These are phyloP conservation scores for Daldinia concentrica DNA, from an alignment of 495 filamentous ascomycete species.

Conservation along the genomic window DNA sequence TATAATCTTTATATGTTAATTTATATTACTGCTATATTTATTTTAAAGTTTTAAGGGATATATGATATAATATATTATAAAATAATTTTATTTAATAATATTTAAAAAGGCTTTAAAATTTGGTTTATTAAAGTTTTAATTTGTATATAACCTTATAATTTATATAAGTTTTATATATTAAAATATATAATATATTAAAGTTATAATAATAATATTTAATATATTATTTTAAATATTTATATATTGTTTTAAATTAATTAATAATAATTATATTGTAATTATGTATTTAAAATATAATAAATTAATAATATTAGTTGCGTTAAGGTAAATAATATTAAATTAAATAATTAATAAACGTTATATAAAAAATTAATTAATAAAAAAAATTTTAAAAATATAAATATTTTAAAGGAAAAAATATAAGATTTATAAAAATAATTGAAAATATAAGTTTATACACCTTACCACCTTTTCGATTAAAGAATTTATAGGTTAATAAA, in stretches of 20 bases:
- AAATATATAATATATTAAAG: not conserved
- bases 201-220: not conserved
- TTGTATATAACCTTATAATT: not conserved
- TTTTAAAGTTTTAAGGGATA: not conserved
- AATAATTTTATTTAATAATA: not conserved
- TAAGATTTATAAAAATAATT: not conserved
- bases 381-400: not conserved
- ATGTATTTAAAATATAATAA: not conserved
- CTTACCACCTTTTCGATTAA: not conserved
- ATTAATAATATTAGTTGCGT: not conserved
- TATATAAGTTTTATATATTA: not conserved
- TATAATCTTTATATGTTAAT: not conserved
- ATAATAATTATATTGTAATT: not conserved
- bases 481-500: not conserved
- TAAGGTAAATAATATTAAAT: not conserved
- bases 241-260: not conserved
- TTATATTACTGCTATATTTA: not conserved
- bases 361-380: too few species aligned
- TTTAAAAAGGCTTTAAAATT: not conserved
- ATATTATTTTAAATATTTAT: not conserved
- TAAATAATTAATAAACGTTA: not conserved
- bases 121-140: not conserved
- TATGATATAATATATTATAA: not conserved
- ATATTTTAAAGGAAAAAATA: not conserved
- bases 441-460: not conserved